phyloP scores from a whole-genome alignment of 2,329 filamentous ascomycete genomes.

The Periconia sp. region DNA sequence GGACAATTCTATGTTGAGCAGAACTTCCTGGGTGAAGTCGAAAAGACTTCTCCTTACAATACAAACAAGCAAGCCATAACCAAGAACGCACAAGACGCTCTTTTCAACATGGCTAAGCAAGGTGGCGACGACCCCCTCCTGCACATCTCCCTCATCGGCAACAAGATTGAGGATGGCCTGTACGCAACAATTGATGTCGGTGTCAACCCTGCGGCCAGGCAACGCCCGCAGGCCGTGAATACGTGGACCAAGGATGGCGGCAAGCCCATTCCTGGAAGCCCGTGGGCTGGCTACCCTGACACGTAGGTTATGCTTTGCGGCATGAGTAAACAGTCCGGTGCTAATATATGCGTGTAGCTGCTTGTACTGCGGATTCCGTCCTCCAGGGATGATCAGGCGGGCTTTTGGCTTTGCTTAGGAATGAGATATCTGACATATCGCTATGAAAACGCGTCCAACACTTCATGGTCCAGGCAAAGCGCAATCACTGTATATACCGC shows the following conservation, averaged over 20 bases:
- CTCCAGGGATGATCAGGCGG: constrained; percentile 18
- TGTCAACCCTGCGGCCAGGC: constrained; percentile 29
- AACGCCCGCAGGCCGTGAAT: constrained; percentile 31
- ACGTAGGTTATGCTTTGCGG: constrained; percentile 1
- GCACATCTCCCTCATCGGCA: constrained; percentile 60
- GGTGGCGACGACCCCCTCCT: constrained; percentile 58
- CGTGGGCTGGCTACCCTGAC: constrained; percentile 33
- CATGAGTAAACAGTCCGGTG: neutral
- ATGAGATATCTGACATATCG: too few relatives aligned
- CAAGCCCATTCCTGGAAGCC: constrained; percentile 23
- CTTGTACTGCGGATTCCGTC: constrained; percentile 19
- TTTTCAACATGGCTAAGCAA: constrained; percentile 51
- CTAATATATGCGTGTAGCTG: constrained; percentile 8
- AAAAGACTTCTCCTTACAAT: constrained; percentile 49
- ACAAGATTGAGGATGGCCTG: constrained; percentile 30
- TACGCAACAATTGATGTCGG: constrained; percentile 37
- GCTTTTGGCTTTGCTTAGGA: neutral
- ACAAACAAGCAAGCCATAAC: constrained; percentile 49
- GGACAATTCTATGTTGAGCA: constrained; percentile 69
- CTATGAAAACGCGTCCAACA: too few relatives aligned
- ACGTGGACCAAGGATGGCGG: constrained; percentile 31
- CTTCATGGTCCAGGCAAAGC: neutral
- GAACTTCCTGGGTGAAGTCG: constrained; percentile 56
- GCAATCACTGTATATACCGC: neutral
- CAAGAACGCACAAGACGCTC: constrained; percentile 54